Conservation (phyloP, 2,329 filamentous ascomycete genomes). For the Pseudogymnoascus destructans region DNA sequence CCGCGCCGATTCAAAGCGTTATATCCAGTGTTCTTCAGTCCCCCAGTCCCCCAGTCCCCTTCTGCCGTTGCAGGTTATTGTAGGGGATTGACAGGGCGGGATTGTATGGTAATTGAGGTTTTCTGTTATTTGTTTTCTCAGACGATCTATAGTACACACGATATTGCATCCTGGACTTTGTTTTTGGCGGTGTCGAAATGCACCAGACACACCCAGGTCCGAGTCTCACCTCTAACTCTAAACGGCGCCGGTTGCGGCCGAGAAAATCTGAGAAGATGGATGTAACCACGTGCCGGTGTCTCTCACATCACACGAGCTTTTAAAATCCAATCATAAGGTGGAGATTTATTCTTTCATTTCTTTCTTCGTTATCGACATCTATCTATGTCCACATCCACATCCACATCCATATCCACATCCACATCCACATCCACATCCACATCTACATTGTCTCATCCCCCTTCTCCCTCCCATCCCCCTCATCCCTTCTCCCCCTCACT, state of each 20-base stretch:
- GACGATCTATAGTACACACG: not conserved
- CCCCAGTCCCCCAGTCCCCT: too few relatives aligned
- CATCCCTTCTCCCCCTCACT: not conserved
- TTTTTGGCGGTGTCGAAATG: not conserved
- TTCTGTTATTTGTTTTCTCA: not conserved
- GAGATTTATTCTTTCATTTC: not conserved
- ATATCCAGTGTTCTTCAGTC: too few relatives aligned
- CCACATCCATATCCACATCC: not conserved
- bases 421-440: not conserved
- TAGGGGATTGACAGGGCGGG: too few relatives aligned
- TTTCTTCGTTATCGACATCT: not conserved
- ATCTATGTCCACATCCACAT: not conserved
- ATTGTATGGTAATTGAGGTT: too few relatives aligned
- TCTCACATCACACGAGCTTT: not conserved
- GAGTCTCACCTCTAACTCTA: not conserved
- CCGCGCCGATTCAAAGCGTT: not conserved
- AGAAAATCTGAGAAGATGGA: not conserved
- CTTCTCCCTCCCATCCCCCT: not conserved
- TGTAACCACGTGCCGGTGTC: not conserved
- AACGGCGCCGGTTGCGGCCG: slow-evolving; percentile 1
- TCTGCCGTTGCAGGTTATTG: too few relatives aligned
- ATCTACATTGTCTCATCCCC: too few relatives aligned
- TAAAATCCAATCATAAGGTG: not conserved
- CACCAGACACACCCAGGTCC: not conserved
- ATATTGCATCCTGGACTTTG: too few relatives aligned